Evolutionary conservation across 371 early-diverging fungal genomes (phyloP).

Genomic region (Lichtheimia corymbifera): DNA sequence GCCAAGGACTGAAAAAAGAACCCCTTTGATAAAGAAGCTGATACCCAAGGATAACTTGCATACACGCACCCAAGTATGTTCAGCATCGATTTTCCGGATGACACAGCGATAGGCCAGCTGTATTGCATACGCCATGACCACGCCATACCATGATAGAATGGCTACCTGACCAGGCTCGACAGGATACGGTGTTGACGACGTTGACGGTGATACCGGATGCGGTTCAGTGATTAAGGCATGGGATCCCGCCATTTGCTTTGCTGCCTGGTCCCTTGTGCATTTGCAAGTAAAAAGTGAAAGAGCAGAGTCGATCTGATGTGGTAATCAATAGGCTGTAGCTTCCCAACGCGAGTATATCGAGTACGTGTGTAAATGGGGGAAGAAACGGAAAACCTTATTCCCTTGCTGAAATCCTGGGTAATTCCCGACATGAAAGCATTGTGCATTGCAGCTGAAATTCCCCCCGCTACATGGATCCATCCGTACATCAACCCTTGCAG

Average conservation of each 20-base stretch:
- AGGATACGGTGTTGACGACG: not conserved
- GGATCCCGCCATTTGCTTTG: too few species aligned
- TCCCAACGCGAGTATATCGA: too few species aligned
- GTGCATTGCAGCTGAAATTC: too few species aligned
- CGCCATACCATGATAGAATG: conserved; percentile 1
- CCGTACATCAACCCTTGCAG: too few species aligned
- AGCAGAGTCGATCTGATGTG: not conserved
- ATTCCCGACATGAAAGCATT: too few species aligned
- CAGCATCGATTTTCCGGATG: conserved; percentile 1
- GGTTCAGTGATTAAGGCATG: too few species aligned
- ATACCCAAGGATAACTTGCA: conserved; percentile 9
- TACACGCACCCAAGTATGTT: conserved; percentile 4
- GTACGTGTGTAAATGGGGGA: too few species aligned
- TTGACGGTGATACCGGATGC: too few species aligned
- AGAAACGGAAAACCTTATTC: too few species aligned
- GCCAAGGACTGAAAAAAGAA: conserved; percentile 10
- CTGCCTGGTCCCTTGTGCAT: too few species aligned
- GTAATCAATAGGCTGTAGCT: not conserved
- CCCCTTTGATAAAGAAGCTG: conserved; percentile 7
- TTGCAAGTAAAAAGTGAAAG: not conserved
- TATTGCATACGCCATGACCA: conserved; percentile 2
- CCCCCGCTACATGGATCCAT: too few species aligned
- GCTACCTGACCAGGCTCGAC: not conserved
- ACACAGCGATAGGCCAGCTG: conserved; percentile 8
- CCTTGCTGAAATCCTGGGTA: too few species aligned